These are phyloP conservation scores for Berkeleyomyces basicola DNA, from an alignment of 2,329 filamentous ascomycete genomes.

Conservation along the genomic window DNA sequence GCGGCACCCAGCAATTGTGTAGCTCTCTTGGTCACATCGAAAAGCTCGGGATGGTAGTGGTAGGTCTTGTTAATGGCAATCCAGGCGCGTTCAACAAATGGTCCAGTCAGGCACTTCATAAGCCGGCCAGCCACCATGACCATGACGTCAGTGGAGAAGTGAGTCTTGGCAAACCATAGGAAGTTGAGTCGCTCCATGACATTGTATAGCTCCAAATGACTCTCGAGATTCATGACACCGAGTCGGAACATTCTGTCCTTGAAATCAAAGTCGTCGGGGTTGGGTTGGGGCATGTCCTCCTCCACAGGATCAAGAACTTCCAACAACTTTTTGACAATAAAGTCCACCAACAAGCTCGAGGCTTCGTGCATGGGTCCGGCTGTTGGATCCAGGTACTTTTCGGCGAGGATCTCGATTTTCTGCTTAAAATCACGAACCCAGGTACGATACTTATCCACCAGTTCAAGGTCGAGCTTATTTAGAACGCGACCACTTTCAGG, in stretches of 20 bases:
- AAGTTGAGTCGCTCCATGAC: constrained; percentile 30
- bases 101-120: constrained; percentile 30
- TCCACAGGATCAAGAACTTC: constrained; percentile 31
- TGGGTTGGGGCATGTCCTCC: constrained; percentile 31
- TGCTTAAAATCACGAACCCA: constrained; percentile 28
- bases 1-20: constrained; percentile 6
- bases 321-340: constrained; percentile 33
- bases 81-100: constrained; percentile 39
- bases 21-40: constrained; percentile 30
- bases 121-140: constrained; percentile 39
- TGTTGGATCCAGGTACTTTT: constrained; percentile 32
- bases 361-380: constrained; percentile 37
- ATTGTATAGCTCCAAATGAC: constrained; percentile 29
- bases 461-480: constrained; percentile 16
- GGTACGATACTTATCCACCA: constrained; percentile 27
- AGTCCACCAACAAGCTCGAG: constrained; percentile 29
- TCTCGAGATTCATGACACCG: constrained; percentile 31
- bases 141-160: constrained; percentile 41
- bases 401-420: constrained; percentile 29
- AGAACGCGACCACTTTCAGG: constrained; percentile 18
- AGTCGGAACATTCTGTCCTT: constrained; percentile 41
- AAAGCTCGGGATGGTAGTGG: constrained; percentile 32
- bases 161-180: constrained; percentile 36
- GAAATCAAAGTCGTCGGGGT: constrained; percentile 30
- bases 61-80: constrained; percentile 30